Evolutionary conservation across 352 stramenopile genomes (phyloP).

Genomic region (Globisporangium radiosum): DNA sequence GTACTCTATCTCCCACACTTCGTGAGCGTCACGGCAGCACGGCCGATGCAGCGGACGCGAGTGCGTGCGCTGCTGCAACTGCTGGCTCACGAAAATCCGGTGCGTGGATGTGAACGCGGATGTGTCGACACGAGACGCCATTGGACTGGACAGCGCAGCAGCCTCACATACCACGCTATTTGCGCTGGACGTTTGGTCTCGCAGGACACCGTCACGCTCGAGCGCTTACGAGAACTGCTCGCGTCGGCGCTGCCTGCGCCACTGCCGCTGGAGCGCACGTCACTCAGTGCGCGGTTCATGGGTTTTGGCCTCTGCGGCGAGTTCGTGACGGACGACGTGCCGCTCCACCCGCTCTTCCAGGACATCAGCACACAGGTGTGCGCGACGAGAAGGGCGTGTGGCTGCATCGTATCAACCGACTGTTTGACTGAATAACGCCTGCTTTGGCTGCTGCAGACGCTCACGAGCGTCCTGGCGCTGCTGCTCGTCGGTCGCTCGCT

Average conservation of each 20-base stretch:
- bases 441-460: conserved; percentile 22
- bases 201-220: conserved; percentile 7
- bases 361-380: conserved; percentile 53
- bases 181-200: no score
- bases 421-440: background rate
- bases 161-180: no score
- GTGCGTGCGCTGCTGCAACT: conserved; percentile 23
- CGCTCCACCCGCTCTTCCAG: conserved; percentile 35
- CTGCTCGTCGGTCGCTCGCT: conserved; percentile 47
- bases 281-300: conserved; percentile 23
- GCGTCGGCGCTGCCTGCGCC: background rate
- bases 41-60: conserved; percentile 16
- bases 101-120: background rate
- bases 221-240: conserved; percentile 8
- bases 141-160: background rate
- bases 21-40: conserved; percentile 14
- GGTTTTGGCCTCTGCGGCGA: conserved; percentile 27
- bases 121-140: background rate
- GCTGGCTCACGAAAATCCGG: conserved; percentile 12
- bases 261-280: background rate
- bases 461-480: conserved; percentile 34
- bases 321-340: conserved; percentile 13
- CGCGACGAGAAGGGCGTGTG: no score
- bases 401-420: background rate
- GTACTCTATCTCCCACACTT: conserved; percentile 8